These are phyloP conservation scores for Xylaria sp. DNA, from an alignment of 2,329 filamentous ascomycete species.

Conservation along the genomic window DNA sequence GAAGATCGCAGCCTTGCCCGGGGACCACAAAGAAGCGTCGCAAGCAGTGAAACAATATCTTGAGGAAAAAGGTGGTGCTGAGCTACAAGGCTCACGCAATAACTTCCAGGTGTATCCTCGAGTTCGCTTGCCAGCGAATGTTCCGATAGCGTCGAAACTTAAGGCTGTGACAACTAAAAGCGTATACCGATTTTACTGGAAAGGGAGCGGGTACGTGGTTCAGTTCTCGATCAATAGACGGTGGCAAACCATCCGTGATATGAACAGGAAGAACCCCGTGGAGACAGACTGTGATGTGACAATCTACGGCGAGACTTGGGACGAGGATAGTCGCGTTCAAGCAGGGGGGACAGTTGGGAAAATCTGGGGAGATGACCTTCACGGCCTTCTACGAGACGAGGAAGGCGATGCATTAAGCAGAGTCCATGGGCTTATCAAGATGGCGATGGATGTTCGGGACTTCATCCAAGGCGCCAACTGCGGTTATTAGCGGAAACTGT, in stretches of 20 bases:
- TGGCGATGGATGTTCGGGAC: constrained; percentile 32
- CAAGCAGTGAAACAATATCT: constrained; percentile 34
- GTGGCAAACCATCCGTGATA: constrained; percentile 37
- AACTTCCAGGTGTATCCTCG: constrained; percentile 38
- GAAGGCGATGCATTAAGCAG: constrained; percentile 35
- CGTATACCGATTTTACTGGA: constrained; percentile 43
- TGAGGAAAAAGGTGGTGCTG: constrained; percentile 32
- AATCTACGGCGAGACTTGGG: constrained; percentile 43
- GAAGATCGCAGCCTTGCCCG: constrained; percentile 43
- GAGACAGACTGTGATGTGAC: constrained; percentile 38
- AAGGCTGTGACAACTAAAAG: constrained; percentile 42
- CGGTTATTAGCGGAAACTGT: neutral
- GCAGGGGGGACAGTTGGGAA: constrained; percentile 29
- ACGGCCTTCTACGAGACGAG: constrained; percentile 32
- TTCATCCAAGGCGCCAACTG: constrained; percentile 19
- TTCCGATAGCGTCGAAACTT: constrained; percentile 31
- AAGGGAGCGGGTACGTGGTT: constrained; percentile 41
- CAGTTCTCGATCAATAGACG: constrained; percentile 45
- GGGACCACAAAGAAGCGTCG: constrained; percentile 34
- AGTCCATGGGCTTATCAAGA: constrained; percentile 30
- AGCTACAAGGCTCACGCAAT: constrained; percentile 17
- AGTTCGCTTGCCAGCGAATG: constrained; percentile 28
- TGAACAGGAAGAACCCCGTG: constrained; percentile 24
- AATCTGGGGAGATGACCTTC: constrained; percentile 38
- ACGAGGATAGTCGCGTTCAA: constrained; percentile 25